These are phyloP conservation scores for Beauveria medogensis DNA, from an alignment of 2,329 filamentous ascomycete genomes.

Conservation along the genomic window DNA sequence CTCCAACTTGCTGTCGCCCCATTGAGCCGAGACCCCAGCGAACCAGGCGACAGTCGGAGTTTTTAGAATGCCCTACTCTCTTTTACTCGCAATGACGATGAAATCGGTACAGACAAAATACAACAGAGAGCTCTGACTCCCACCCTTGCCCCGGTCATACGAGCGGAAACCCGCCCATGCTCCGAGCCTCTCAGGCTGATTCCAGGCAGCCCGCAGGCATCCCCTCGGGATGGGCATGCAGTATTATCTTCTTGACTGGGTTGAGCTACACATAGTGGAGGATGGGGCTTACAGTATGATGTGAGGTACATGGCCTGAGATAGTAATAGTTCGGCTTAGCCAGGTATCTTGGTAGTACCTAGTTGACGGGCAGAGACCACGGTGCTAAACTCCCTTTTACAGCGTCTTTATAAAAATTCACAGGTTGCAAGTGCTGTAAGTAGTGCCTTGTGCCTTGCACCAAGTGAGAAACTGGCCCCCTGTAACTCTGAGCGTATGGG, in stretches of 20 bases:
- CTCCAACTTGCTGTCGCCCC: constrained; percentile 8
- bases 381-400: not conserved
- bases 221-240: not conserved
- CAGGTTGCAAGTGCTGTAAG: not conserved
- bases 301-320: constrained; percentile 1
- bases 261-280: constrained; percentile 10
- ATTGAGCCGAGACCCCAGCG: constrained; percentile 7
- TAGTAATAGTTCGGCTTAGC: constrained; percentile 5
- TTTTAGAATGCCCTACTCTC: not conserved
- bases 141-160: not conserved
- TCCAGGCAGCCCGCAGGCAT: not conserved
- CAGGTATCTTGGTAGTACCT: not conserved
- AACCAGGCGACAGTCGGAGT: not conserved
- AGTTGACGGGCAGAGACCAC: not conserved
- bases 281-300: constrained; percentile 9
- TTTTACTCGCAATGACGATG: not conserved
- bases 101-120: not conserved
- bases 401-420: too few species aligned
- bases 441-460: too few species aligned
- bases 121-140: not conserved
- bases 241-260: constrained; percentile 10
- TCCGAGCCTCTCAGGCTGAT: not conserved
- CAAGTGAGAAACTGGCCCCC: not conserved
- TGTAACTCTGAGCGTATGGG: not conserved
- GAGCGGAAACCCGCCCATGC: constrained; percentile 8